Conservation (phyloP, 2,329 filamentous ascomycete genomes). For the Ophiostoma australiae region DNA sequence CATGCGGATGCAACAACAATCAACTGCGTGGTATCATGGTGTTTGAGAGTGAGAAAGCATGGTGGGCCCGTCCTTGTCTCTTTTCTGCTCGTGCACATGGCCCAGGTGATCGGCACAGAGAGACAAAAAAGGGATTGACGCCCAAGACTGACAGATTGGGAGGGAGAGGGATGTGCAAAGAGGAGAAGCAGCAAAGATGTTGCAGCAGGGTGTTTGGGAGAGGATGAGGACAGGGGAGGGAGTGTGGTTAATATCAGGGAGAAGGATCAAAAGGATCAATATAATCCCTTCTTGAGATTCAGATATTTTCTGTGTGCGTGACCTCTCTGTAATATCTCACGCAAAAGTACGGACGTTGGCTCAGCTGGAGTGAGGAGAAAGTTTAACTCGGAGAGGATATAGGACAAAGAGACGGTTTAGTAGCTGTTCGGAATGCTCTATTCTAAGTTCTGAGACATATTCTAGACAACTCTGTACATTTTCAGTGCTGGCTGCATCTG, state of each 20-base stretch:
- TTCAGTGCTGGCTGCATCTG: background rate
- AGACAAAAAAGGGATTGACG: background rate
- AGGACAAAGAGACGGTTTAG: background rate
- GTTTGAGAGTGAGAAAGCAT: background rate
- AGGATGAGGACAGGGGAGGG: background rate
- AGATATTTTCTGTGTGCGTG: background rate
- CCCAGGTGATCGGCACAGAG: conserved; percentile 1
- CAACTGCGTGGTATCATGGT: background rate
- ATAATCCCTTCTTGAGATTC: background rate
- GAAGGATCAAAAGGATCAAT: background rate
- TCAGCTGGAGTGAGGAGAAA: background rate
- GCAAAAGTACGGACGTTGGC: background rate
- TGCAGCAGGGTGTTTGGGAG: background rate
- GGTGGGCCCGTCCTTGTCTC: background rate
- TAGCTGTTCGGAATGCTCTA: background rate
- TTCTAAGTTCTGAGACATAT: background rate
- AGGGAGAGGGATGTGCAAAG: conserved; percentile 3
- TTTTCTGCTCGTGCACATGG: background rate
- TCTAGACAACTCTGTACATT: background rate
- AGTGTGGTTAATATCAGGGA: background rate
- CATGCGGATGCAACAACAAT: background rate
- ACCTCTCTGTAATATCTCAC: background rate
- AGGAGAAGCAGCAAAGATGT: conserved; percentile 1
- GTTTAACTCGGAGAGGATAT: background rate
- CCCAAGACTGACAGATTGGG: background rate